Conservation (phyloP, 1,139 yeast species). For the Arxiozyma slooffiae region DNA sequence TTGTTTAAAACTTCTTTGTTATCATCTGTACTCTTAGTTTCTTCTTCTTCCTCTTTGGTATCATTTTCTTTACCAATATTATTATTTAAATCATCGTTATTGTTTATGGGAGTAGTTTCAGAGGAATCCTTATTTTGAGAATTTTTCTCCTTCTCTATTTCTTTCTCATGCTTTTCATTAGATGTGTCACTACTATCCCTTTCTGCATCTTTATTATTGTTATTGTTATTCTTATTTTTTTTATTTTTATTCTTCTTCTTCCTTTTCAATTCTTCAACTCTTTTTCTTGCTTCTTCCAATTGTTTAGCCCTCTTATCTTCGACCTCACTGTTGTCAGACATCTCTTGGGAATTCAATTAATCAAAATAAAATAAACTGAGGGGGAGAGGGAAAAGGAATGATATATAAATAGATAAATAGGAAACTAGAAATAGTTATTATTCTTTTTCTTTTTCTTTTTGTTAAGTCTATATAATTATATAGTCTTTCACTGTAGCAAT, state of each 20-base stretch:
- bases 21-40: background rate
- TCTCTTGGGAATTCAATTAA: background rate
- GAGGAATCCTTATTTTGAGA: background rate
- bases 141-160: background rate
- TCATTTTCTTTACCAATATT: background rate
- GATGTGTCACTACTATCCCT: background rate
- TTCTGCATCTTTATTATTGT: conserved; percentile 4
- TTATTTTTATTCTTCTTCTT: conserved; percentile 27
- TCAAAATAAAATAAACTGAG: background rate
- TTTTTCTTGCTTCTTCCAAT: conserved; percentile 31
- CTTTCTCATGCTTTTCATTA: background rate
- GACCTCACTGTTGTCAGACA: conserved; percentile 6
- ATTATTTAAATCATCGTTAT: background rate
- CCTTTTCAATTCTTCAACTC: conserved; percentile 31
- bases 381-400: too few relatives aligned
- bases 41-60: background rate
- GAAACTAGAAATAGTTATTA: too few relatives aligned
- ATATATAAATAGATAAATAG: too few relatives aligned
- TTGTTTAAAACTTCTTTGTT: conserved; percentile 1
- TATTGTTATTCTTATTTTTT: conserved; percentile 18
- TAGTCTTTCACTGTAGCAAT: background rate
- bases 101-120: background rate
- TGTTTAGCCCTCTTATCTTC: conserved; percentile 26
- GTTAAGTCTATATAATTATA: too few relatives aligned
- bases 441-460: too few relatives aligned